Conservation (phyloP, 306 rosid species). For the Prunus salicina region DNA sequence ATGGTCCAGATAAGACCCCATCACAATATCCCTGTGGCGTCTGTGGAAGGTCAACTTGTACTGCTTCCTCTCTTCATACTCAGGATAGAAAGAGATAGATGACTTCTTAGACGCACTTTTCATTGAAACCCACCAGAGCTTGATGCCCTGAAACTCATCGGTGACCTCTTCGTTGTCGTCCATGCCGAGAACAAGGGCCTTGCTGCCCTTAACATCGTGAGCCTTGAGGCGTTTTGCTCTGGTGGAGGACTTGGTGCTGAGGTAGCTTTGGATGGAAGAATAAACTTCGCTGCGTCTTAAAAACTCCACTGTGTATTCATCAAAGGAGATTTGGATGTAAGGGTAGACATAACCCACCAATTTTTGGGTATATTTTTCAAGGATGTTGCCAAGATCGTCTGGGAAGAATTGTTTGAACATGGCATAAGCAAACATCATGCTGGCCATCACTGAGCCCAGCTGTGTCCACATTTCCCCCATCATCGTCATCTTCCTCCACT, state of each 20-base stretch:
- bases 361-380: slow-evolving; percentile 23
- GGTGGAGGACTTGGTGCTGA: slow-evolving; percentile 28
- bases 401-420: slow-evolving; percentile 35
- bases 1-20: slow-evolving; percentile 34
- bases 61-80: slow-evolving; percentile 25
- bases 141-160: slow-evolving; percentile 29
- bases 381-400: neutral
- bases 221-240: slow-evolving; percentile 48
- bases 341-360: slow-evolving; percentile 22
- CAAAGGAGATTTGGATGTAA: slow-evolving; percentile 44
- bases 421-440: slow-evolving; percentile 27
- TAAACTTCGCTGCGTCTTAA: slow-evolving; percentile 37
- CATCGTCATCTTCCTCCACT: neutral
- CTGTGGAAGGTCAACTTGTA: slow-evolving; percentile 42
- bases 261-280: slow-evolving; percentile 35
- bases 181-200: slow-evolving; percentile 34
- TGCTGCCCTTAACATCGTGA: slow-evolving; percentile 36
- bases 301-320: slow-evolving; percentile 30
- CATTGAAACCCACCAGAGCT: slow-evolving; percentile 48
- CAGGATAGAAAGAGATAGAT: slow-evolving; percentile 12
- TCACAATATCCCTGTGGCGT: slow-evolving; percentile 21
- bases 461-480: slow-evolving; percentile 35
- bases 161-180: slow-evolving; percentile 50
- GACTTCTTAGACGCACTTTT: neutral
- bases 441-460: slow-evolving; percentile 39